Conservation (phyloP, 2,329 filamentous ascomycete genomes). For the Diatrype stigma region DNA sequence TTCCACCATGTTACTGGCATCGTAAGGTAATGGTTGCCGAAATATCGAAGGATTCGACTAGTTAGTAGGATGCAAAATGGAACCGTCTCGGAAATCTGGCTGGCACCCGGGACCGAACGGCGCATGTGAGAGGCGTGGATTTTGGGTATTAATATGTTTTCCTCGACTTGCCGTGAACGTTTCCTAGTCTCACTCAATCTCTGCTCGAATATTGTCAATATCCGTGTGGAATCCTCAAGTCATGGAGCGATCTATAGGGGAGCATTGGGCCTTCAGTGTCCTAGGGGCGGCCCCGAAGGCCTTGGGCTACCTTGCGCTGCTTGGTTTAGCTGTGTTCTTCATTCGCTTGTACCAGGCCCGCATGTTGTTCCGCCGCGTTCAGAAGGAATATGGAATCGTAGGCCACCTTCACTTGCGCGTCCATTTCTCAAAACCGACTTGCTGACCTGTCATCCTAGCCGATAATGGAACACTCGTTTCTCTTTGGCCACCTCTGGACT, state of each 20-base stretch:
- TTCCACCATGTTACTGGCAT: too few relatives aligned
- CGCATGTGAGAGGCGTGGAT: too few relatives aligned
- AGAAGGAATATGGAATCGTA: slow-evolving; percentile 24
- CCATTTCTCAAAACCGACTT: not conserved
- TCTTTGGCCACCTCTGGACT: slow-evolving; percentile 27
- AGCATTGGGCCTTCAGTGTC: slow-evolving; percentile 2
- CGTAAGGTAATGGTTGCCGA: too few relatives aligned
- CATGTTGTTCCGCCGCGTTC: slow-evolving; percentile 17
- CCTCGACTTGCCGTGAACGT: too few relatives aligned
- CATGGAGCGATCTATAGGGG: slow-evolving; percentile 5
- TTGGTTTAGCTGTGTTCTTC: slow-evolving; percentile 19
- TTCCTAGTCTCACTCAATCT: not conserved
- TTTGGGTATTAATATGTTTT: too few relatives aligned
- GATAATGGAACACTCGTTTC: slow-evolving; percentile 30
- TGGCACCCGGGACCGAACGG: too few relatives aligned
- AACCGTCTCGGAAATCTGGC: too few relatives aligned
- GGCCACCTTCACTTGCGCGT: slow-evolving; percentile 8
- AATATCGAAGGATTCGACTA: too few relatives aligned
- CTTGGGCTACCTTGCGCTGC: slow-evolving; percentile 9
- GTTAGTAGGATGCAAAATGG: too few relatives aligned
- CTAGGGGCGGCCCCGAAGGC: slow-evolving; percentile 7
- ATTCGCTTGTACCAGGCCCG: slow-evolving; percentile 23
- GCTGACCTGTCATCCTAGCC: slow-evolving; percentile 15
- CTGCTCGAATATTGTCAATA: not conserved
- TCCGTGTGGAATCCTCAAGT: not conserved